Evolutionary conservation across 768 basidiomycete genomes (phyloP), one percentile per base, ranked within the genome.

Genomic region (Tylopilus plumbeoviolaceoides): DNA sequence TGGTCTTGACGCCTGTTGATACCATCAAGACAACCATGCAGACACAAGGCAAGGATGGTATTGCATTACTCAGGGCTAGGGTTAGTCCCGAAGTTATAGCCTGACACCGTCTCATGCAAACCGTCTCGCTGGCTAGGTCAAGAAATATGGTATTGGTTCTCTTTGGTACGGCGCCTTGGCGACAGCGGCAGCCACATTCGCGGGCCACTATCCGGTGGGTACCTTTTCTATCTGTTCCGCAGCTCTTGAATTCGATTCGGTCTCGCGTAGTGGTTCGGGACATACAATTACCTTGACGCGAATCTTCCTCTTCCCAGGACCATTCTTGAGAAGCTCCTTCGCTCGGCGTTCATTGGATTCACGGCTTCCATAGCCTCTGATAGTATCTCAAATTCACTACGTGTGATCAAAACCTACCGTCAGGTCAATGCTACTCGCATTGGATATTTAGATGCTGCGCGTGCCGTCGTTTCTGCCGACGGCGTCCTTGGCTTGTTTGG

Each of bases 11-110:
- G 0, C 95, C 95, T 0, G 79, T 98, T 47, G 95, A 98, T 70
- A 95, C 95, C 1, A 62, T 97, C 57, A 97, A 98, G 78, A 98
- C 95, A 5, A 98, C 93, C 1, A 73, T 98, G 71, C 95, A 98
- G 71, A 89, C 95, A 0, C 86, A 95, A 63, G 95, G 95, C 12
- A 80, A 76, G 57, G 67, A 72, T 1, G 95, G 90, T 0, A 72
- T 86, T 50, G 63, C 66, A 30, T 80, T 98, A 45, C 73, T 98
- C 35, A 78, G 73, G 52, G 73, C 77, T 3, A 77, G 95, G 59
- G 83, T 91, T 57, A 46, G 76, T 65, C 27, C 20, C 14, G 39
- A 45, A 7, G 14, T 30, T 27, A 23, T 23, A 21, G 0, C 12
- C 9, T 11, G 28, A 30, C 18, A 6, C 20, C 25, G 25, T 48